These are phyloP conservation scores for Backusella circina DNA, from an alignment of 192 early-diverging fungal genomes.

Conservation along the genomic window DNA sequence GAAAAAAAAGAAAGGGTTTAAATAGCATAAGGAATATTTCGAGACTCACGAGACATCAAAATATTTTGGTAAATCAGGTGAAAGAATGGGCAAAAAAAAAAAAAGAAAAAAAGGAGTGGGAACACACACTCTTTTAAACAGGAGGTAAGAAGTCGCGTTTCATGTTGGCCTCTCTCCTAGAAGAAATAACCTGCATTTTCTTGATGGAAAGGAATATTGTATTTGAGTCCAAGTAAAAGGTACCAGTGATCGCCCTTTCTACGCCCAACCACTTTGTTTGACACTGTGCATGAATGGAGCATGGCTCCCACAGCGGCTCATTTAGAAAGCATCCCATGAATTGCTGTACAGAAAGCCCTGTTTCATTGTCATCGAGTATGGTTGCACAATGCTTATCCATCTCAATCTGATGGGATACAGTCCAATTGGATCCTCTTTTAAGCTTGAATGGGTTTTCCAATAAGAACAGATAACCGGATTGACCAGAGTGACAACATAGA, in stretches of 20 bases:
- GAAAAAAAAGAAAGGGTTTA: neutral
- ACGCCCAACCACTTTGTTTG: neutral
- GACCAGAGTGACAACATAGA: neutral
- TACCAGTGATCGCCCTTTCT: neutral
- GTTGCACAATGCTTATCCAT: neutral
- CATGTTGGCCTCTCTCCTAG: conserved; percentile 19
- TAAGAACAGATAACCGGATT: neutral
- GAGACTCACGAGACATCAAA: neutral
- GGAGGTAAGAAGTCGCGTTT: conserved; percentile 21
- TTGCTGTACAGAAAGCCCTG: neutral
- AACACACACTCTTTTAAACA: neutral
- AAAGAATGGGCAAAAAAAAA: neutral
- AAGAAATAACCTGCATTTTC: conserved; percentile 14
- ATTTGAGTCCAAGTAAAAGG: neutral
- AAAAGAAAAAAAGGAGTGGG: neutral
- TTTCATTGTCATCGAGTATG: neutral
- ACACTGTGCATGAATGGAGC: neutral
- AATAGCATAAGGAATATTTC: neutral
- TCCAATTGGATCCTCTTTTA: neutral
- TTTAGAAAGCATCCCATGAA: neutral
- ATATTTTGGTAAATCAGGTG: neutral
- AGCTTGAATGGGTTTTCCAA: neutral
- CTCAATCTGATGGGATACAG: neutral
- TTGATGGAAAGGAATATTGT: neutral
- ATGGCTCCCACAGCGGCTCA: neutral